Evolutionary conservation across 2,329 filamentous ascomycete species (phyloP), one percentile per base, ranked within the genome.

Genomic region (Hymenoscyphus scutula): DNA sequence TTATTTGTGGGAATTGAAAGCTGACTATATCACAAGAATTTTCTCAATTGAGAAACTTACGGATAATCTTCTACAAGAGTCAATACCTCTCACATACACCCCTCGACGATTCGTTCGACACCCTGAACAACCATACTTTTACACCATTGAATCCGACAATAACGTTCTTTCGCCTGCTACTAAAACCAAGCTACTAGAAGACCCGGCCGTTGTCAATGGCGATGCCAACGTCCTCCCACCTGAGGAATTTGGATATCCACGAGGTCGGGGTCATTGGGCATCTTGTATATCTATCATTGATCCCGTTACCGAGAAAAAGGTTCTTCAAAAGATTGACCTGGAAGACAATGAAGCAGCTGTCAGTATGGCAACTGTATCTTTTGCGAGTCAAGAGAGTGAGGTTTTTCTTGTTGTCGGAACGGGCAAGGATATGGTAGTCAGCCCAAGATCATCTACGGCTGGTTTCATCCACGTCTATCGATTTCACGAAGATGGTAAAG

Each of bases 251-350:
- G 95, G 95, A 1, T 92, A 97, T 71, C 90, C 95, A 10, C 86
- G 88, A 62, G 92, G 87, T 27, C 87, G 85, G 64, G 89, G 91
- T 23, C 90, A 94, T 67, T 99, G 95, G 95, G 92, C 95, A 48
- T 98, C 94, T 10, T 98, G 93, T 76, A 93, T 99, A 68, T 92
- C 91, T 71, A 85, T 97, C 23, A 83, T 99, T 19, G 95, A 99
- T 72, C 93, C 95, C 0, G 74, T 94, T 2, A 84, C 80, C 17
- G 84, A 89, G 56, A 93, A 95, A 71, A 76, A 79, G 3, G 88
- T 96, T 1, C 76, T 95, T 4, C 88, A 90, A 67, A 92, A 87
- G 0, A 80, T 98, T 51, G 89, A 98, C 63, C 77, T 99, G 0
- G 88, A 89, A 57, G 88, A 95, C 48, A 98, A 99, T 69, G 93